These are phyloP conservation scores for Cutaneotrichosporon dermatis DNA, from an alignment of 1,284 basidiomycete genomes.

Conservation along the genomic window DNA sequence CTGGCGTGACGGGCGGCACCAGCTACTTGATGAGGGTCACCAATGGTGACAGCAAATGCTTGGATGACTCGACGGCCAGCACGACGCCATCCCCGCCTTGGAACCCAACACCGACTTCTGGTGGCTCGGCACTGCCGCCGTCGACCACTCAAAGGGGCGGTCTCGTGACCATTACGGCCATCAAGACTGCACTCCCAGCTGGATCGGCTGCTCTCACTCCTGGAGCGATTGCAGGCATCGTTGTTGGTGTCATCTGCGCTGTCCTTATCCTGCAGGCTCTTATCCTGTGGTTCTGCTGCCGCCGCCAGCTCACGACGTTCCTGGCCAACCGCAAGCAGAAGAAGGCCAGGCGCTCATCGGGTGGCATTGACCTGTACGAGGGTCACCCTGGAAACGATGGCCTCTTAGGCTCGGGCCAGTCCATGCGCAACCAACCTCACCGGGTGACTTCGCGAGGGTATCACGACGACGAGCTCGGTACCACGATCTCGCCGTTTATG, in stretches of 20 bases:
- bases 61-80: slow-evolving; percentile 32
- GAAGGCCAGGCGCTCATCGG: slow-evolving; percentile 22
- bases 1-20: slow-evolving; percentile 28
- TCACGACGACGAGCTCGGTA: slow-evolving; percentile 8
- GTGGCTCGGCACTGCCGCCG: not conserved
- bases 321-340: slow-evolving; percentile 31
- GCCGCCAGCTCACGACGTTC: slow-evolving; percentile 28
- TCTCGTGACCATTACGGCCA: slow-evolving; percentile 31
- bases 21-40: slow-evolving; percentile 20
- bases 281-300: slow-evolving; percentile 42
- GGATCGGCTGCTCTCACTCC: not conserved
- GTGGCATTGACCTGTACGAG: slow-evolving; percentile 32
- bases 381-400: not conserved
- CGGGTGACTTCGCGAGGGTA: slow-evolving; percentile 1
- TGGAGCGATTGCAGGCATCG: slow-evolving; percentile 42
- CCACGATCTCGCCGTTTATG: slow-evolving; percentile 38
- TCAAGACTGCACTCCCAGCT: slow-evolving; percentile 14
- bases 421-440: slow-evolving; percentile 4
- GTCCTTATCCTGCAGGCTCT: slow-evolving; percentile 30
- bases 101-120: slow-evolving; percentile 8
- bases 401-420: not conserved
- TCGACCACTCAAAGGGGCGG: slow-evolving; percentile 17
- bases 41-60: slow-evolving; percentile 20
- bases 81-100: slow-evolving; percentile 22
- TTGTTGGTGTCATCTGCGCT: slow-evolving; percentile 30